These are phyloP conservation scores for Penicillium paneum DNA, from an alignment of 2,329 filamentous ascomycete genomes.

Conservation along the genomic window DNA sequence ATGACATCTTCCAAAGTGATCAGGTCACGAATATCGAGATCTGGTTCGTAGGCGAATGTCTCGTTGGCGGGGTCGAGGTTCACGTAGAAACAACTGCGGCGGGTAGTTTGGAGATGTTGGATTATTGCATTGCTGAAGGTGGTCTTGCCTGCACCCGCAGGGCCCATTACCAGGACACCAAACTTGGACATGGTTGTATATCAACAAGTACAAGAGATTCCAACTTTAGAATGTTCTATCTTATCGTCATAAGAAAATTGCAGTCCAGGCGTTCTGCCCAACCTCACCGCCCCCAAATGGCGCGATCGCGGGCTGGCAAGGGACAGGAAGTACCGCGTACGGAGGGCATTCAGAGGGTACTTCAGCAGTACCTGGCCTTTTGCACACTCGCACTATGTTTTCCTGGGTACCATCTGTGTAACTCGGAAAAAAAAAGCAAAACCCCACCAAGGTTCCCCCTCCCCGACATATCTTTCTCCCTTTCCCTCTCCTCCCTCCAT, in stretches of 20 bases:
- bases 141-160: constrained; percentile 92
- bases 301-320: constrained; percentile 29
- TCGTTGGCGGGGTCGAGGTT: constrained; percentile 98
- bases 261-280: constrained; percentile 21
- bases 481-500: constrained; percentile 19
- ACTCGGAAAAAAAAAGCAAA: constrained; percentile 15
- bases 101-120: constrained; percentile 84
- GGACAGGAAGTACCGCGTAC: constrained; percentile 11
- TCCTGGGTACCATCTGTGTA: constrained; percentile 13
- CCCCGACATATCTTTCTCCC: constrained; percentile 22
- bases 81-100: constrained; percentile 93
- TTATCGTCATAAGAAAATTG: constrained; percentile 22
- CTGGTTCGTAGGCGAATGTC: constrained; percentile 83
- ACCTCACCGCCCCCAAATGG: constrained; percentile 28
- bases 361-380: constrained; percentile 6
- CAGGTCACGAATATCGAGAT: constrained; percentile 92
- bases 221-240: constrained; percentile 7
- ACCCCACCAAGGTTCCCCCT: constrained; percentile 25
- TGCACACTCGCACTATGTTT: constrained; percentile 2
- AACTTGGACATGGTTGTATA: constrained; percentile 75
- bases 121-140: constrained; percentile 95
- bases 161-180: constrained; percentile 92
- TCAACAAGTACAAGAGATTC: neutral
- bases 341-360: constrained; percentile 7
- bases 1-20: constrained; percentile 94